Evolutionary conservation across 179 eudicot species (phyloP).

Genomic region (Spinacia oleracea): DNA sequence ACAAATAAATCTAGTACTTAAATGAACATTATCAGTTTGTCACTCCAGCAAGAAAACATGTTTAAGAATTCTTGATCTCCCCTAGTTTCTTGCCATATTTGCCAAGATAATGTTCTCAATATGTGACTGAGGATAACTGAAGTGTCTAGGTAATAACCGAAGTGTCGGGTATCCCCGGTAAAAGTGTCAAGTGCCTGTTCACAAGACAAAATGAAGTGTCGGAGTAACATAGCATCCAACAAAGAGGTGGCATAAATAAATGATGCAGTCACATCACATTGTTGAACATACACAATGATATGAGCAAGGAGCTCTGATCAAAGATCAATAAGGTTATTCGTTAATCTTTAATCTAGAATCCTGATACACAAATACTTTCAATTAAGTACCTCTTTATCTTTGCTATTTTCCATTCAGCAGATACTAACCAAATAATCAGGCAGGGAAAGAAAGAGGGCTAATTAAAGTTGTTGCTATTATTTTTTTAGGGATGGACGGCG

Average conservation of each 20-base stretch:
- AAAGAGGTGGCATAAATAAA: neutral
- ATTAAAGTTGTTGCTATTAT: neutral
- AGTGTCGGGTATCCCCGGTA: no score
- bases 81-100: no score
- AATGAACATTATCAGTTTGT: no score
- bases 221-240: neutral
- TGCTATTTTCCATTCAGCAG: neutral
- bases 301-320: neutral
- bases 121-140: no score
- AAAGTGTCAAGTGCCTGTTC: no score
- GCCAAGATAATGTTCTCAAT: no score
- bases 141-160: no score
- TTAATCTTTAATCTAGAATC: neutral
- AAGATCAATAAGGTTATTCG: neutral
- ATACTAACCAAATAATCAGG: neutral
- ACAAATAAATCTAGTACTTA: no score
- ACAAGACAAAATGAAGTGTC: no score
- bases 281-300: neutral
- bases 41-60: no score
- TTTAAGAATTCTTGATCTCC: no score
- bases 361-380: neutral
- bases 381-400: neutral
- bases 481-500: conserved; percentile 32
- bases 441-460: neutral
- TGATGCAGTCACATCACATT: neutral